Evolutionary conservation across 257 asterid genomes (phyloP), one percentile per base, ranked within the genome.

Genomic region (Galeopsis tetrahit): DNA sequence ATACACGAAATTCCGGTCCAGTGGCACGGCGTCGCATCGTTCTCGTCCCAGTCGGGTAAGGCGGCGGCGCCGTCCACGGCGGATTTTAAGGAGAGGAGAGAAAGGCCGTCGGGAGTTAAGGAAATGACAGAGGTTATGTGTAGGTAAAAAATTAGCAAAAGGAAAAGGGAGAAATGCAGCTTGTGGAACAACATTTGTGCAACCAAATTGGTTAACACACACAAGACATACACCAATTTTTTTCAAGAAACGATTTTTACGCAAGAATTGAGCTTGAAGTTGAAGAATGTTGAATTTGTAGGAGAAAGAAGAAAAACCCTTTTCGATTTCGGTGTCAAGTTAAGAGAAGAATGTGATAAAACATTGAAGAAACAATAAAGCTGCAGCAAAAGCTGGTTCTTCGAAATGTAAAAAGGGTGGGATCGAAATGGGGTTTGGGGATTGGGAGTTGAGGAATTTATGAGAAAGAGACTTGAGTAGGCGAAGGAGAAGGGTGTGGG

Each of bases 1-100:
- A 81, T 78, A 68, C 99, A 91, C 8, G 97, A 92, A 63, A 94
- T 69, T 40, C 99, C 99, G 3, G 89, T 73, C 99, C 99, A 91
- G 36, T 56, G 87, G 69, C 99, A 94, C 10, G 99, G 99, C 63
- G 88, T 83, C 44, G 76, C 73, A 5, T 90, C 98, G 69, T 82
- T 63, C 80, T 88, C 97, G 69, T 88, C 78, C 99, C 99, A 94
- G 81, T 88, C 90, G 21, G 87, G 13, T 39, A 94, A 80, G 28
- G 85, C 86, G 35, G 83, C 62, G 71, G 73, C 78, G 80, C 61
- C 80, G 70, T 86, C 97, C 68, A 85, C 82, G 75, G 98, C 92
- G 39, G 93, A 90, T 65, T 93, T 90, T 1, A 93, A 74, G 5
- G 98, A 87, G 51, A 93, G 86, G 2, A 93, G 79, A 1, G 98